These are phyloP conservation scores for Trypanosoma platydactyli DNA, from an alignment of 208 protist genomes.

Conservation along the genomic window DNA sequence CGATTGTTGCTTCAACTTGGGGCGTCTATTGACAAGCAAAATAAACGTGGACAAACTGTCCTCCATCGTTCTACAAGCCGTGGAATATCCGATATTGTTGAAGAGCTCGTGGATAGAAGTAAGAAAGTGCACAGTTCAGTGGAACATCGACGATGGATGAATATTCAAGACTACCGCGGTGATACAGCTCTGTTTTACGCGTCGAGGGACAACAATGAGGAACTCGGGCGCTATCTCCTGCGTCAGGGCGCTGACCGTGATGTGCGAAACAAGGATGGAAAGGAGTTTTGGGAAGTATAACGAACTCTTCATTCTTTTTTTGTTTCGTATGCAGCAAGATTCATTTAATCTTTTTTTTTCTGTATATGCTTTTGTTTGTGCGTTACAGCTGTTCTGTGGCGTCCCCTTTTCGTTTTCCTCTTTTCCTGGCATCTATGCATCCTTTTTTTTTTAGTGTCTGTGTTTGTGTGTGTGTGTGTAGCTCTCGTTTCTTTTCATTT, in stretches of 20 bases:
- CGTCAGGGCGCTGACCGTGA: slow-evolving; percentile 80
- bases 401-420: neutral
- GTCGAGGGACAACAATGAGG: slow-evolving; percentile 91
- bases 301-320: neutral
- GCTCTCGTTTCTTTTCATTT: no score
- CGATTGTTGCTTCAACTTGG: slow-evolving; percentile 69
- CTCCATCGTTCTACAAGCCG: slow-evolving; percentile 82
- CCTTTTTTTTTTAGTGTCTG: neutral
- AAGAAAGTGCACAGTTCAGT: slow-evolving; percentile 41
- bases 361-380: slow-evolving; percentile 11
- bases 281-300: slow-evolving; percentile 89
- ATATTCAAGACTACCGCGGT: slow-evolving; percentile 78
- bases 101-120: slow-evolving; percentile 69
- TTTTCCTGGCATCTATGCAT: slow-evolving; percentile 8
- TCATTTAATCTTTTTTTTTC: slow-evolving; percentile 17
- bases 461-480: no score
- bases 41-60: slow-evolving; percentile 68
- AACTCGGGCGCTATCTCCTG: slow-evolving; percentile 80
- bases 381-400: neutral
- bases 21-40: slow-evolving; percentile 62
- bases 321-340: neutral
- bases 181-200: slow-evolving; percentile 91
- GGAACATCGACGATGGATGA: slow-evolving; percentile 70
- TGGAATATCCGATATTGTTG: slow-evolving; percentile 70
- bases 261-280: slow-evolving; percentile 86